Conservation (phyloP, 768 basidiomycete species). For the Hericium rajendrae region DNA sequence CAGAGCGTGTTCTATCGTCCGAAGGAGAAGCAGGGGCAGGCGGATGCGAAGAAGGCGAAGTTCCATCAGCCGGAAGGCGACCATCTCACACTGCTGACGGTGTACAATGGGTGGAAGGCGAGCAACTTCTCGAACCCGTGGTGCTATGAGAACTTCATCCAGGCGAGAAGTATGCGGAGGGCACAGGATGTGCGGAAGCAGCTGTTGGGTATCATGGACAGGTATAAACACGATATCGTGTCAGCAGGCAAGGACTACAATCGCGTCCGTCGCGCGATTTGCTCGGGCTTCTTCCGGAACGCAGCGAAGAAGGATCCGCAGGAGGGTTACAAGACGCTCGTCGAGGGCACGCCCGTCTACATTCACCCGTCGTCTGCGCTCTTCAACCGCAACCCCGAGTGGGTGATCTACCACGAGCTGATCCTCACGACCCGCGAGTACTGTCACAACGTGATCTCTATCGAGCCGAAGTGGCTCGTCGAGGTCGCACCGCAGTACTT, state of each 20-base stretch:
- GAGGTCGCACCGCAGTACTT: constrained; percentile 99
- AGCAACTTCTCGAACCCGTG: constrained; percentile 96
- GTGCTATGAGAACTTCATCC: constrained; percentile 99
- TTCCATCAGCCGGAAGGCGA: constrained; percentile 99
- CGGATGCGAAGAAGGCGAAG: constrained; percentile 99
- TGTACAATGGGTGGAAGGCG: constrained; percentile 98
- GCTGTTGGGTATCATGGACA: constrained; percentile 96
- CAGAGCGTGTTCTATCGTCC: constrained; percentile 97
- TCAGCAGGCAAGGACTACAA: constrained; percentile 92
- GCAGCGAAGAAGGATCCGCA: constrained; percentile 98
- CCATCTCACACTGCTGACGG: constrained; percentile 82
- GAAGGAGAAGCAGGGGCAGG: constrained; percentile 99
- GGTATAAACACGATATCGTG: constrained; percentile 93
- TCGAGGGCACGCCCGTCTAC: constrained; percentile 97
- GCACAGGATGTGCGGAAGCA: constrained; percentile 99
- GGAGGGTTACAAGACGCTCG: constrained; percentile 96
- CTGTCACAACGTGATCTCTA: constrained; percentile 85
- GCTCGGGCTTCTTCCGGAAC: constrained; percentile 95
- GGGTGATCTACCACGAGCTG: constrained; percentile 92
- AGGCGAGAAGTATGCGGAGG: constrained; percentile 91
- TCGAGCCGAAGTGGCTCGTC: constrained; percentile 98
- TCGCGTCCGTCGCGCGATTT: constrained; percentile 87
- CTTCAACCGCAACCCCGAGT: constrained; percentile 95
- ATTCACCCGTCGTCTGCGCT: constrained; percentile 95
- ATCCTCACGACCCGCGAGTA: constrained; percentile 95